Evolutionary conservation across 2,329 filamentous ascomycete species (phyloP).

Genomic region (Westerdykella sp.): DNA sequence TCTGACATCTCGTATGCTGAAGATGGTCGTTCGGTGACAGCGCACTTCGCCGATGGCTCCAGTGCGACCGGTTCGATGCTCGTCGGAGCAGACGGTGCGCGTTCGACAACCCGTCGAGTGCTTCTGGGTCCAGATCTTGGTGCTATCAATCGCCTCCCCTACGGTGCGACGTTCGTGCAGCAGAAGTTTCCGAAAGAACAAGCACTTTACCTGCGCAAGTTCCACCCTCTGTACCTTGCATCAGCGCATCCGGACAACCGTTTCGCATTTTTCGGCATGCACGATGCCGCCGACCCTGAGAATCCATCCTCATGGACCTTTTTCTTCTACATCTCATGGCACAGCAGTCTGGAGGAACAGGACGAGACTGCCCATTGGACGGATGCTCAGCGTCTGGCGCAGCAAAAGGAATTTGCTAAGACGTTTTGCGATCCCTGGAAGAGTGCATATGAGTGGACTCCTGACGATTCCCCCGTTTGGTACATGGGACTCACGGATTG

Average conservation of each 20-base stretch:
- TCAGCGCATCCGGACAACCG: slow-evolving; percentile 41
- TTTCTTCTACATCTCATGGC: slow-evolving; percentile 47
- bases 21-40: slow-evolving; percentile 29
- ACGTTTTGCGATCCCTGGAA: slow-evolving; percentile 43
- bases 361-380: slow-evolving; percentile 32
- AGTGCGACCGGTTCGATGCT: slow-evolving; percentile 26
- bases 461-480: slow-evolving; percentile 29
- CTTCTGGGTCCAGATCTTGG: slow-evolving; percentile 23
- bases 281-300: slow-evolving; percentile 35
- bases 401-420: slow-evolving; percentile 38
- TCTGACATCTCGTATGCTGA: slow-evolving; percentile 28
- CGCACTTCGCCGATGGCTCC: slow-evolving; percentile 31
- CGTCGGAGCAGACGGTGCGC: slow-evolving; percentile 35
- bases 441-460: slow-evolving; percentile 32
- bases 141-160: slow-evolving; percentile 37
- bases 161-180: slow-evolving; percentile 44
- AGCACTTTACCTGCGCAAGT: slow-evolving; percentile 40
- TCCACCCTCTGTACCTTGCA: slow-evolving; percentile 42
- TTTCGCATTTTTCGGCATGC: slow-evolving; percentile 44
- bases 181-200: slow-evolving; percentile 39
- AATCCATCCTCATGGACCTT: slow-evolving; percentile 41
- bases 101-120: slow-evolving; percentile 24
- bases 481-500: slow-evolving; percentile 33
- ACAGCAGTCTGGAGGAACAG: slow-evolving; percentile 37
- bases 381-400: slow-evolving; percentile 32